Evolutionary conservation across 2,329 filamentous ascomycete species (phyloP).

Genomic region (Helotiales sp.): DNA sequence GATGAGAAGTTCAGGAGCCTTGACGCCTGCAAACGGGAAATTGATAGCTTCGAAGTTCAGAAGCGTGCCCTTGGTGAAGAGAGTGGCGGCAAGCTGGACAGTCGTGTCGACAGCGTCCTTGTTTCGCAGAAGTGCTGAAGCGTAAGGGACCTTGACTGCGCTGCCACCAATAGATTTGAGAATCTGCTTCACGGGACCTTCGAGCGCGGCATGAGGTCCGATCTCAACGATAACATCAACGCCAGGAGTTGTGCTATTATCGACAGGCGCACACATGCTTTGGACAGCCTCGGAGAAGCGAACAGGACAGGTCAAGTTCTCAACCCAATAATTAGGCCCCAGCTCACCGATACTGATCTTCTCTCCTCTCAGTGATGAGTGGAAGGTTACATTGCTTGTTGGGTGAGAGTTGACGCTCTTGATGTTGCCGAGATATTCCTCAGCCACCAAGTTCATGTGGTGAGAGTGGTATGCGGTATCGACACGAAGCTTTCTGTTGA

Average conservation of each 20-base stretch:
- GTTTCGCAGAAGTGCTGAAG: constrained; percentile 48
- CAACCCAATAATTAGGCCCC: constrained; percentile 44
- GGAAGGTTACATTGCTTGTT: constrained; percentile 8
- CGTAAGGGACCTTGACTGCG: constrained; percentile 39
- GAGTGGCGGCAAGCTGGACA: constrained; percentile 43
- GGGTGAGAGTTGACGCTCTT: constrained; percentile 10
- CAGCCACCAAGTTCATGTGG: constrained; percentile 34
- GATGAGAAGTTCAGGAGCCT: constrained; percentile 19
- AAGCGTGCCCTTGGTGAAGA: constrained; percentile 46
- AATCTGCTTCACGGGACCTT: constrained; percentile 37
- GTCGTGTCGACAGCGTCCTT: constrained; percentile 48
- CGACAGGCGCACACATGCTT: constrained; percentile 20
- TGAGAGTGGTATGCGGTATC: constrained; percentile 37
- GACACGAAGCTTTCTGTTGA: constrained; percentile 32
- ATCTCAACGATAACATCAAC: constrained; percentile 33
- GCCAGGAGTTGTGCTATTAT: constrained; percentile 1
- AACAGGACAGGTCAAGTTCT: constrained; percentile 47
- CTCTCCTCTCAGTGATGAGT: constrained; percentile 29
- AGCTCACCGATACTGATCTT: constrained; percentile 29
- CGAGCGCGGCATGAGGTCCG: constrained; percentile 40
- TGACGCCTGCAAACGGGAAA: constrained; percentile 37
- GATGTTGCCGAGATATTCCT: constrained; percentile 26
- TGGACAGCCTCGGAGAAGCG: constrained; percentile 43
- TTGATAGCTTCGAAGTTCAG: constrained; percentile 49
- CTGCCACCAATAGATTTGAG: constrained; percentile 43